A percentile compares a stretch with the other conserved stretches of the same genome.
Evolutionary conservation across 306 rosid genomes (phyloP).

Genomic region (Trichosanthes truncata): DNA sequence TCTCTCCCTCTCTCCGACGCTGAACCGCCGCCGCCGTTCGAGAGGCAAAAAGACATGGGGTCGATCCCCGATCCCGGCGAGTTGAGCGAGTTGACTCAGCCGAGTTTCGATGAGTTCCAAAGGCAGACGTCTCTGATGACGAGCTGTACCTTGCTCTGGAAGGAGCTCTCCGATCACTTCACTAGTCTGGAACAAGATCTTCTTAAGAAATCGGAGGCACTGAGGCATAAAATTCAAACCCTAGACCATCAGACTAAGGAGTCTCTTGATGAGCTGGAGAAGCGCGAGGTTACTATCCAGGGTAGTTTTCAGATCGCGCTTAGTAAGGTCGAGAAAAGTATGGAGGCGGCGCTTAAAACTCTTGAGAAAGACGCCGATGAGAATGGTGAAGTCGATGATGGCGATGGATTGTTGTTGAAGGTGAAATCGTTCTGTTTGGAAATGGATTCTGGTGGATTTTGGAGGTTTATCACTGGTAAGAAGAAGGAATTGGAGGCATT

Average conservation of each 20-base stretch:
- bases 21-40: slow-evolving; percentile 3
- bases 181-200: slow-evolving; percentile 60
- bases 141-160: slow-evolving; percentile 94
- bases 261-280: slow-evolving; percentile 57
- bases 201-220: slow-evolving; percentile 60
- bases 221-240: slow-evolving; percentile 44
- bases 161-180: slow-evolving; percentile 93
- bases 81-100: slow-evolving; percentile 63
- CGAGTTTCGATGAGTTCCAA: slow-evolving; percentile 88
- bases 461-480: slow-evolving; percentile 62
- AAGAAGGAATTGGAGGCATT: slow-evolving; percentile 77
- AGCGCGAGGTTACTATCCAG: slow-evolving; percentile 66
- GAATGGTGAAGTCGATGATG: slow-evolving; percentile 75
- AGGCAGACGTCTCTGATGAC: slow-evolving; percentile 93
- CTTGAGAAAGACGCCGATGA: slow-evolving; percentile 28
- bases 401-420: slow-evolving; percentile 45
- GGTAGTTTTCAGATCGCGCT: slow-evolving; percentile 66
- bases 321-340: slow-evolving; percentile 44
- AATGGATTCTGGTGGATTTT: slow-evolving; percentile 69
- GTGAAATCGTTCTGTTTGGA: slow-evolving; percentile 53
- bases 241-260: slow-evolving; percentile 54
- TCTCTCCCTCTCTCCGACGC: slow-evolving; percentile 7
- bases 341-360: slow-evolving; percentile 40
- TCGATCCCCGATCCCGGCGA: slow-evolving; percentile 99
- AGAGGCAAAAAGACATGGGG: slow-evolving; percentile 43